phyloP scores from a whole-genome alignment of 2,329 filamentous ascomycete genomes.

The Sarocladium oryzae region DNA sequence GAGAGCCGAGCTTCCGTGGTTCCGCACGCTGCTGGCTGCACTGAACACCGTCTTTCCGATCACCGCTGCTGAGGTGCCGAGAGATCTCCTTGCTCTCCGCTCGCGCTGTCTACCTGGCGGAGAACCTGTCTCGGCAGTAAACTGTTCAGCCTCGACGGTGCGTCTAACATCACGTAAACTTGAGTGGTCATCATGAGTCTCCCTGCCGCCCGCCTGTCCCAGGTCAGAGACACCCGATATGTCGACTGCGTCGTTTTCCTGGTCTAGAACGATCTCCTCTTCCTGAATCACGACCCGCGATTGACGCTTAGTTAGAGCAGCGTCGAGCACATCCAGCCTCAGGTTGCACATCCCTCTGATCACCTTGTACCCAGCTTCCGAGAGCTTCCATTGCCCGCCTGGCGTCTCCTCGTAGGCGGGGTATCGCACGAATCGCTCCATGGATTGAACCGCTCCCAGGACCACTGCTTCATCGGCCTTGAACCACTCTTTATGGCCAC shows the following conservation, averaged over 20 bases:
- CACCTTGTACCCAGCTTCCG: background rate
- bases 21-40: background rate
- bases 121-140: too few relatives aligned
- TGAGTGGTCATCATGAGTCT: background rate
- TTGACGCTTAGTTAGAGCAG: background rate
- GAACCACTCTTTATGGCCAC: constrained; percentile 1
- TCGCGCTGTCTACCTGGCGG: too few relatives aligned
- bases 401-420: background rate
- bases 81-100: too few relatives aligned
- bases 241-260: background rate
- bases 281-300: background rate
- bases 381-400: background rate
- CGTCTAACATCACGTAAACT: too few relatives aligned
- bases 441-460: background rate
- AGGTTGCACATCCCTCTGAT: background rate
- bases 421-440: background rate
- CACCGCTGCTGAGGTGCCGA: too few relatives aligned
- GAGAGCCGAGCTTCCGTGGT: background rate
- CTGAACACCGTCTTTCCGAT: background rate
- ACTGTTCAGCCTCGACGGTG: too few relatives aligned
- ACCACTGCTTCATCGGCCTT: background rate
- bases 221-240: background rate
- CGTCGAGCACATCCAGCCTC: background rate
- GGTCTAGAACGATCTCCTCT: background rate
- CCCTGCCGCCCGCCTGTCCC: background rate